A percentile compares a stretch with the other conserved stretches of the same genome.
Evolutionary conservation across 2,329 filamentous ascomycete species (phyloP).

Genomic region (Pestalotiopsis sp.): DNA sequence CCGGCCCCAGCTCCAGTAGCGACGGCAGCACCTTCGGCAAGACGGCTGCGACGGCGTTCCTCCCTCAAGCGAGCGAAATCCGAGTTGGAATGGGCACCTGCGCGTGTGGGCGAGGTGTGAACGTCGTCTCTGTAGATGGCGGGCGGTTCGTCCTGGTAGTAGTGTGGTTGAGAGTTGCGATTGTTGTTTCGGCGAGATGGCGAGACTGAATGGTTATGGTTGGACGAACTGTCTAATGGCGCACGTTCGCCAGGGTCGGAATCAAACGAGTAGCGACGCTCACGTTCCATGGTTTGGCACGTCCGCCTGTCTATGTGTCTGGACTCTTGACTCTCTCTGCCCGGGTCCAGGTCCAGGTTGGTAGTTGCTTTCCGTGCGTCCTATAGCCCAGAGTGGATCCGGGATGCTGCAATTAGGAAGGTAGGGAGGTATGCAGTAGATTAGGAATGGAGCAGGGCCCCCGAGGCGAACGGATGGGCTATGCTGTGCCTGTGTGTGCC

Average conservation of each 20-base stretch:
- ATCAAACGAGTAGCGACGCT: constrained; percentile 31
- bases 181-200: constrained; percentile 13
- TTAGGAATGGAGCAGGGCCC: constrained; percentile 4
- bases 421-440: constrained; percentile 1
- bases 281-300: constrained; percentile 25
- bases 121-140: constrained; percentile 20
- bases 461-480: neutral
- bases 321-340: neutral
- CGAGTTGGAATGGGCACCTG: constrained; percentile 39
- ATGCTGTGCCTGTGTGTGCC: neutral
- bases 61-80: constrained; percentile 36
- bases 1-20: constrained; percentile 24
- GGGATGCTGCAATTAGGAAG: constrained; percentile 7
- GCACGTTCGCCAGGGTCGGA: constrained; percentile 30
- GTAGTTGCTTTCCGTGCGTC: neutral
- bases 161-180: constrained; percentile 16
- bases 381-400: constrained; percentile 4
- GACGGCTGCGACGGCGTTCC: constrained; percentile 35
- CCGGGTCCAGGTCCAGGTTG: neutral
- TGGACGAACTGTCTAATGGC: constrained; percentile 28
- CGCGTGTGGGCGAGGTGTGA: constrained; percentile 19
- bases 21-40: constrained; percentile 18
- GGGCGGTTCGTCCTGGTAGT: constrained; percentile 26
- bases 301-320: neutral
- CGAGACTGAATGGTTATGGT: constrained; percentile 17